phyloP scores from a whole-genome alignment of 352 stramenopile species.

The Phytopythium boreale region DNA sequence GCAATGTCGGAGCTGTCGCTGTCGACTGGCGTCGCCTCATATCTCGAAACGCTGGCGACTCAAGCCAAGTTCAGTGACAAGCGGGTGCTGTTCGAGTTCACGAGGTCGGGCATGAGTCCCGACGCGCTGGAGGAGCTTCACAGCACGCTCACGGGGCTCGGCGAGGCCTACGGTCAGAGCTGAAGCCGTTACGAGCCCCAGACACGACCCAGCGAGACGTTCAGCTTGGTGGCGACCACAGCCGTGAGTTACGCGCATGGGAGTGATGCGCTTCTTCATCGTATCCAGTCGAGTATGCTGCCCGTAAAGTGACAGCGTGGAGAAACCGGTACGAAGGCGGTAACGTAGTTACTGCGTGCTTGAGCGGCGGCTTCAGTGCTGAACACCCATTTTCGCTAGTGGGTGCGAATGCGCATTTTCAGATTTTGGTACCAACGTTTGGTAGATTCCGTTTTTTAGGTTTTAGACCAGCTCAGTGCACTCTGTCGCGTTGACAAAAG shows the following conservation, averaged over 20 bases:
- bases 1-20: constrained; percentile 43
- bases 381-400: neutral
- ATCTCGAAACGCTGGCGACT: constrained; percentile 37
- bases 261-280: no score
- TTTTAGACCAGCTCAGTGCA: neutral
- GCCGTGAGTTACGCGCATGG: neutral
- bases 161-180: constrained; percentile 33
- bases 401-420: neutral
- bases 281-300: no score
- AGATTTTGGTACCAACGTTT: no score
- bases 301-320: no score
- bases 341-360: neutral
- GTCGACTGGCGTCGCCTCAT: constrained; percentile 37
- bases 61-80: constrained; percentile 39
- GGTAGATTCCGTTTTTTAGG: neutral
- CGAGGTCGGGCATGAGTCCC: constrained; percentile 62
- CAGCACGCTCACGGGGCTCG: constrained; percentile 32
- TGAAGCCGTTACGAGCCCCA: neutral
- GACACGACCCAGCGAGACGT: neutral
- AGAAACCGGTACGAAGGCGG: neutral
- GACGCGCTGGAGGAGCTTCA: constrained; percentile 65
- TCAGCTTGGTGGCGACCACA: neutral
- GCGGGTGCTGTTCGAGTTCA: constrained; percentile 75
- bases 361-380: neutral
- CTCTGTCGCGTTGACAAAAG: neutral